Percentiles rank a stretch among this genome's conserved stretches.
Evolutionary conservation across 495 filamentous ascomycete genomes (phyloP).

Genomic region (Aspergillus ellipticus): DNA sequence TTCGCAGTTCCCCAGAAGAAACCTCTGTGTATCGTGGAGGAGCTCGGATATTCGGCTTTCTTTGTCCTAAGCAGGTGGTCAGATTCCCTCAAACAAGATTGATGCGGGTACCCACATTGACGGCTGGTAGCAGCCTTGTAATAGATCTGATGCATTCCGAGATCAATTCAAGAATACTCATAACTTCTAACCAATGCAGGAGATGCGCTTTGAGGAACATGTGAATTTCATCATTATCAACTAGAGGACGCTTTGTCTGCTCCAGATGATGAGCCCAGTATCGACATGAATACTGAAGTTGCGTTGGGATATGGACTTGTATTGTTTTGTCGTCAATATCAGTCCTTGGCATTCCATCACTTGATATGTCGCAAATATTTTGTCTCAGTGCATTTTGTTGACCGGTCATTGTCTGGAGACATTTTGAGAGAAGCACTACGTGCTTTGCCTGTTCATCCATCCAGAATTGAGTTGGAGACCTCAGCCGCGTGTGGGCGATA

Average conservation of each 20-base stretch:
- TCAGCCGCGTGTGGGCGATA: too few species aligned
- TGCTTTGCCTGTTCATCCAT: too few species aligned
- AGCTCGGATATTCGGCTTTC: slow-evolving; percentile 19
- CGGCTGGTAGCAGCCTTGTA: background rate
- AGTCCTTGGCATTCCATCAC: too few species aligned
- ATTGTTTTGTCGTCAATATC: too few species aligned
- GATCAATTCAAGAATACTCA: slow-evolving; percentile 15
- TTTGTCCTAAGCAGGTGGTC: slow-evolving; percentile 4
- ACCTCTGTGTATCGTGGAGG: slow-evolving; percentile 32
- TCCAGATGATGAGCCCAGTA: background rate
- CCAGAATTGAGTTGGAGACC: too few species aligned
- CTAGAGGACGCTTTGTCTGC: slow-evolving; percentile 3
- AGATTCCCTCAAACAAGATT: background rate
- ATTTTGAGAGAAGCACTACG: too few species aligned
- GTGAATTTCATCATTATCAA: slow-evolving; percentile 9
- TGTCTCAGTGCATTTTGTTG: too few species aligned
- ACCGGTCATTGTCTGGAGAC: too few species aligned
- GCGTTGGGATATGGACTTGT: background rate
- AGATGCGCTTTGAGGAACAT: slow-evolving; percentile 21
- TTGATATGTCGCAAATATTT: too few species aligned
- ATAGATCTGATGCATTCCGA: slow-evolving; percentile 11
- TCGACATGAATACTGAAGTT: slow-evolving; percentile 1
- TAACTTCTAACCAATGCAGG: slow-evolving; percentile 29
- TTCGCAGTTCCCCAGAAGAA: slow-evolving; percentile 24
- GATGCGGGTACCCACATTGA: background rate